phyloP scores from a whole-genome alignment of 176 grass and related monocot species.

The Panicum miliaceum region DNA sequence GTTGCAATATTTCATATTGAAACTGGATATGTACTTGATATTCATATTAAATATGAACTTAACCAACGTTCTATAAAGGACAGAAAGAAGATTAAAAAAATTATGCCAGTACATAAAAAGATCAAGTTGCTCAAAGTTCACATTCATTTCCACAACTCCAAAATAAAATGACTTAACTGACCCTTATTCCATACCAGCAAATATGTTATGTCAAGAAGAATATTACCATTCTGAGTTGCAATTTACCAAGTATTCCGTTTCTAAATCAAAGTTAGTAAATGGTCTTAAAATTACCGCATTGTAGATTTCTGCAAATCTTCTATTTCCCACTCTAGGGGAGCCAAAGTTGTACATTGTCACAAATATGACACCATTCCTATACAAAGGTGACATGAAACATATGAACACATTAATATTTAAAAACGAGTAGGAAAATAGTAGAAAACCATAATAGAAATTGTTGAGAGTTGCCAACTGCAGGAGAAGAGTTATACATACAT shows the following conservation, averaged over 20 bases:
- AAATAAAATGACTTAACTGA: conserved; percentile 2
- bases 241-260: conserved; percentile 30
- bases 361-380: conserved; percentile 71
- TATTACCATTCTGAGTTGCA: not conserved
- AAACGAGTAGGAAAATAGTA: conserved; percentile 9
- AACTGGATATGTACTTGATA: not conserved
- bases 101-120: not conserved
- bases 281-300: conserved; percentile 71
- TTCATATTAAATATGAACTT: conserved; percentile 9
- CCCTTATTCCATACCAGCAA: not conserved
- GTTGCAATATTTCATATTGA: conserved; percentile 12
- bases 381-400: conserved; percentile 28
- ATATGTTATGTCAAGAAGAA: conserved; percentile 1
- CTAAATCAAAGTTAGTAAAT: conserved; percentile 32
- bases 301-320: conserved; percentile 89
- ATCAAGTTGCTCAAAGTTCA: conserved; percentile 19
- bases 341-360: conserved; percentile 97
- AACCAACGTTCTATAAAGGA: not conserved
- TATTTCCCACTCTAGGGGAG: conserved; percentile 96
- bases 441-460: not conserved
- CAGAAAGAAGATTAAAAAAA: conserved; percentile 13
- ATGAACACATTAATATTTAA: conserved; percentile 3
- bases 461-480: not conserved
- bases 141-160: conserved; percentile 14
- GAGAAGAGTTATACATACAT: conserved; percentile 26